Evolutionary conservation across 805 yeast species (phyloP).

Genomic region (Osmozyma mogii): DNA sequence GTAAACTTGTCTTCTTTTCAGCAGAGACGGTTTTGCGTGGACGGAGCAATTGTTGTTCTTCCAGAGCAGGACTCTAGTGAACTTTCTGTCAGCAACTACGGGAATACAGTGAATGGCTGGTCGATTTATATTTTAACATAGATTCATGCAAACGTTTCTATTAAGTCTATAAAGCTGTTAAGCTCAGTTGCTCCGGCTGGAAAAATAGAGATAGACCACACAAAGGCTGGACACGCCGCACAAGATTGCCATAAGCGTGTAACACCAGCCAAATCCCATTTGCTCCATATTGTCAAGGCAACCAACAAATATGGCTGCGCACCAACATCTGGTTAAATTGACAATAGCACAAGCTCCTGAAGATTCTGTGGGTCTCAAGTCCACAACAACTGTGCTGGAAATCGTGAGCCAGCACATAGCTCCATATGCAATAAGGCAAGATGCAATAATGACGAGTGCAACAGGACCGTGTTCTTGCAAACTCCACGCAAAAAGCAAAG

Average conservation of each 20-base stretch:
- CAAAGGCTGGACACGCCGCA: not conserved
- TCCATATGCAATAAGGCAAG: slow-evolving; percentile 2
- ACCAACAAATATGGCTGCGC: slow-evolving; percentile 2
- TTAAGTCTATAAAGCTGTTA: too few relatives aligned
- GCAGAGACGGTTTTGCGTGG: slow-evolving; percentile 55
- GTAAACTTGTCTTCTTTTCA: slow-evolving; percentile 8
- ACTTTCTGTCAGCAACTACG: too few relatives aligned
- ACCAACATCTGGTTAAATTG: slow-evolving; percentile 4
- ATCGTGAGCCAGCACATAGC: slow-evolving; percentile 5
- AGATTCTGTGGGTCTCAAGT: slow-evolving; percentile 1
- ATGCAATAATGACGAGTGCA: slow-evolving; percentile 1
- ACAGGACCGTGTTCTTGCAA: slow-evolving; percentile 1
- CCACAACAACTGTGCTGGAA: slow-evolving; percentile 4
- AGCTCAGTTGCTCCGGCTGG: too few relatives aligned
- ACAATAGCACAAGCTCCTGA: slow-evolving; percentile 2
- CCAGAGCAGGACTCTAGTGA: slow-evolving; percentile 16
- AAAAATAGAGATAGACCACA: slow-evolving; percentile 2
- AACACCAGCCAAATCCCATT: slow-evolving; percentile 4
- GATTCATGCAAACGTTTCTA: too few relatives aligned
- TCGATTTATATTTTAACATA: too few relatives aligned
- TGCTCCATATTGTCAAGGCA: slow-evolving; percentile 1
- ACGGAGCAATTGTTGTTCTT: slow-evolving; percentile 44
- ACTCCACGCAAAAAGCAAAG: slow-evolving; percentile 3
- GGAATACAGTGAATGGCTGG: too few relatives aligned
- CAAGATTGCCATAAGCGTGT: slow-evolving; percentile 3